Conservation (phyloP, 2,329 filamentous ascomycete species). For the Pestalotiopsis sp. region DNA sequence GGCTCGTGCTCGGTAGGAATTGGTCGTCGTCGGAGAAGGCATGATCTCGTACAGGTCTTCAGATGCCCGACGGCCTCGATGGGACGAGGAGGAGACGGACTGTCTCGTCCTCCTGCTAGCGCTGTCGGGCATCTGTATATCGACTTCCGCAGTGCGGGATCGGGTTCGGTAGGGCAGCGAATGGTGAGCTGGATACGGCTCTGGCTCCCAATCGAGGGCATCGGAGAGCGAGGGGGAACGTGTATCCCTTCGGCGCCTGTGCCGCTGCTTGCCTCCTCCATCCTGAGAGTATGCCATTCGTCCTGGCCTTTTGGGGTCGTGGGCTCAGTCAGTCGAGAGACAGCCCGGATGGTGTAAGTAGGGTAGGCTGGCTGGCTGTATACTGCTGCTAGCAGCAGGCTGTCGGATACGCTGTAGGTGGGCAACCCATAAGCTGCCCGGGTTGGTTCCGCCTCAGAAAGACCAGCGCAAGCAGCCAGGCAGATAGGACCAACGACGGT, state of each 20-base stretch:
- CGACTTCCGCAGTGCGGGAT: constrained; percentile 21
- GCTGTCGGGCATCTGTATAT: constrained; percentile 35
- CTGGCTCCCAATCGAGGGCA: constrained; percentile 33
- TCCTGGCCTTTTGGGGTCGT: constrained; percentile 15
- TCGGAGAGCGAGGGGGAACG: constrained; percentile 29
- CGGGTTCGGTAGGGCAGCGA: constrained; percentile 37
- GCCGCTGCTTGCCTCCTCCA: constrained; percentile 30
- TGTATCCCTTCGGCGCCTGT: constrained; percentile 29
- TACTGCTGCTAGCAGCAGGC: constrained; percentile 13
- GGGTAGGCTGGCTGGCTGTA: background rate
- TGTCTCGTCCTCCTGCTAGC: constrained; percentile 23
- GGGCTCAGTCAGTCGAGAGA: constrained; percentile 27
- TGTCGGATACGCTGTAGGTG: constrained; percentile 27
- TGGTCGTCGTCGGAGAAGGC: constrained; percentile 29
- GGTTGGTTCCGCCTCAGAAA: constrained; percentile 3
- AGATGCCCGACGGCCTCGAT: constrained; percentile 26
- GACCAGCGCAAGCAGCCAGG: constrained; percentile 19
- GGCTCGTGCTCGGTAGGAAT: constrained; percentile 26
- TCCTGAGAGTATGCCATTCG: constrained; percentile 34
- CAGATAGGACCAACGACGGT: constrained; percentile 27
- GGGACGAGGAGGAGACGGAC: constrained; percentile 21
- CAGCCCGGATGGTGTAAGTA: background rate
- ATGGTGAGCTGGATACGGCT: constrained; percentile 29
- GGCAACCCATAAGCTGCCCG: constrained; percentile 20
- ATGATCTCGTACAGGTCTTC: constrained; percentile 29